phyloP scores from a whole-genome alignment of 768 basidiomycete genomes.

The Ramaria sp. region DNA sequence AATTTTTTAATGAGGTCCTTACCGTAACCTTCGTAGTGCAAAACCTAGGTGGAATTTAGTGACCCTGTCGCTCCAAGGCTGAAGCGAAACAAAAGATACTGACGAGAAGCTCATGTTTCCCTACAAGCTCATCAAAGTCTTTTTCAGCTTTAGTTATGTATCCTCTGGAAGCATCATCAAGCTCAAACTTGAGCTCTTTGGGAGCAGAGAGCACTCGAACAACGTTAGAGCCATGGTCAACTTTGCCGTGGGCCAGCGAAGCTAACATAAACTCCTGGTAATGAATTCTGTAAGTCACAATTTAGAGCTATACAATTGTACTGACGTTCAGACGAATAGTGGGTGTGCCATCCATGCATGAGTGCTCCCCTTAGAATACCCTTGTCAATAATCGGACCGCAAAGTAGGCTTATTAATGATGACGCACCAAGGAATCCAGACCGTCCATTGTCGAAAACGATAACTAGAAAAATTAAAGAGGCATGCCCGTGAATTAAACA shows the following conservation, averaged over 20 bases:
- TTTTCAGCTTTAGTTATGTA: constrained; percentile 49
- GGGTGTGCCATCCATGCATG: constrained; percentile 72
- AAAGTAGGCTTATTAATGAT: neutral
- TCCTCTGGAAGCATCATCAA: constrained; percentile 41
- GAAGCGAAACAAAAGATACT: constrained; percentile 10
- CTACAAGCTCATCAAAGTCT: constrained; percentile 69
- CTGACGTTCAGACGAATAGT: constrained; percentile 74
- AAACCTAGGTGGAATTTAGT: constrained; percentile 31
- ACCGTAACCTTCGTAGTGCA: constrained; percentile 85
- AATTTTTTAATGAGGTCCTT: constrained; percentile 75
- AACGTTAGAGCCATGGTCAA: constrained; percentile 55
- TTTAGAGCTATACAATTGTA: neutral
- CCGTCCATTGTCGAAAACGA: constrained; percentile 91
- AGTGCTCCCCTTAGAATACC: constrained; percentile 31
- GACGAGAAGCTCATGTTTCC: constrained; percentile 70
- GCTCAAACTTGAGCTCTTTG: constrained; percentile 58
- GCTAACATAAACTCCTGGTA: constrained; percentile 69
- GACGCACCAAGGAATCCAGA: constrained; percentile 84
- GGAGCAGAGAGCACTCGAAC: constrained; percentile 39
- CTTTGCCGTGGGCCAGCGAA: constrained; percentile 58
- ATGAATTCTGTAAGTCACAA: neutral
- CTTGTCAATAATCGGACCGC: neutral
- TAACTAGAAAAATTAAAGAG: constrained; percentile 38
- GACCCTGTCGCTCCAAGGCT: too few relatives aligned
- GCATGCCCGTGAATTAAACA: neutral